A percentile compares a stretch with the other conserved stretches of the same genome.
Evolutionary conservation across 139 green algal species (phyloP).

Genomic region (Picochlorum sp.): DNA sequence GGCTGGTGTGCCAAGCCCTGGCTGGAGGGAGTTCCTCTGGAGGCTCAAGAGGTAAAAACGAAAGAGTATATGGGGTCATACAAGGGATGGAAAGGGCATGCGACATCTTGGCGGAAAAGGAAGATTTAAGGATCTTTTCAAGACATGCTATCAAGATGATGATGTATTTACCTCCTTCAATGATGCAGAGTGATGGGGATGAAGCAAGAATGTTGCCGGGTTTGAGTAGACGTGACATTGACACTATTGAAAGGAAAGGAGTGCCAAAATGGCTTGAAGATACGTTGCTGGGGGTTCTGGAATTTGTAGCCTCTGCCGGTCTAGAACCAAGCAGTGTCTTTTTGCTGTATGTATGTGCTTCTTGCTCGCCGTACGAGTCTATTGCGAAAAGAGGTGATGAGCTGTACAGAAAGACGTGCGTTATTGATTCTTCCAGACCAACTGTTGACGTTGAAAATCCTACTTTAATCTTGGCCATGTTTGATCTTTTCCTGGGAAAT

Average conservation of each 20-base stretch:
- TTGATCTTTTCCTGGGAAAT: constrained; percentile 51
- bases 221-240: constrained; percentile 26
- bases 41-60: background rate
- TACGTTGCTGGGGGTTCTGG: constrained; percentile 66
- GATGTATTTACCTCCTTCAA: constrained; percentile 50
- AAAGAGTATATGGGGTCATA: background rate
- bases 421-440: constrained; percentile 5
- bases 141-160: constrained; percentile 45
- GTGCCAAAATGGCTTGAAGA: background rate
- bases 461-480: constrained; percentile 33
- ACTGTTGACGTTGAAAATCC: constrained; percentile 55
- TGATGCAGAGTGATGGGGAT: background rate
- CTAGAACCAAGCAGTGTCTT: constrained; percentile 33
- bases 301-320: constrained; percentile 42
- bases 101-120: constrained; percentile 7
- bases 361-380: constrained; percentile 43
- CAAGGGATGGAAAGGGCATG: background rate
- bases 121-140: constrained; percentile 38
- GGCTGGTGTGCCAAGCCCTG: background rate
- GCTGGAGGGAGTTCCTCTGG: background rate
- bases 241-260: constrained; percentile 21
- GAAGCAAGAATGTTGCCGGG: constrained; percentile 15
- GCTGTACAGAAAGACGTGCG: constrained; percentile 51
- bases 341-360: constrained; percentile 44
- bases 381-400: constrained; percentile 57